Percentiles rank a stretch among this genome's conserved stretches.
These are phyloP conservation scores for Xylaria scruposa DNA, from an alignment of 495 filamentous ascomycete genomes.

Conservation along the genomic window DNA sequence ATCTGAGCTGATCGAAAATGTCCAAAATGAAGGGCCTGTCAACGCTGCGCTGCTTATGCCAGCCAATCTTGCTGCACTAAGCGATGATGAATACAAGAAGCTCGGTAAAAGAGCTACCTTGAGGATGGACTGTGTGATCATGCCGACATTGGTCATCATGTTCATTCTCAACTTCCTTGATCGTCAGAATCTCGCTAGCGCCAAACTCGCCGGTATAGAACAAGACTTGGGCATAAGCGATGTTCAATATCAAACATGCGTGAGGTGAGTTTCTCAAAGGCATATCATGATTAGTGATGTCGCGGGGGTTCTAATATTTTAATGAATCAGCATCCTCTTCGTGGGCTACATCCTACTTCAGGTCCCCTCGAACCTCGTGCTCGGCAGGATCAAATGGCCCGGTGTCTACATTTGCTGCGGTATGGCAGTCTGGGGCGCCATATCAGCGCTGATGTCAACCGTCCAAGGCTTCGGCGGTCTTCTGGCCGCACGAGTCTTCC, in stretches of 20 bases:
- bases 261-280: too few relatives aligned
- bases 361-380: constrained; percentile 32
- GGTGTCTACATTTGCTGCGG: constrained; percentile 28
- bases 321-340: constrained; percentile 50
- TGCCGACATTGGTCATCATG: constrained; percentile 32
- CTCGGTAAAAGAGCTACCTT: constrained; percentile 31
- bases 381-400: constrained; percentile 34
- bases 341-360: constrained; percentile 51
- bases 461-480: constrained; percentile 60
- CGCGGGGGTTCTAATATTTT: not conserved
- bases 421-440: constrained; percentile 39
- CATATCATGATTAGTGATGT: too few relatives aligned
- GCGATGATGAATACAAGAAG: constrained; percentile 27
- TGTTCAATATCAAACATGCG: constrained; percentile 11
- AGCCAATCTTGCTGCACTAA: constrained; percentile 32
- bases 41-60: constrained; percentile 27
- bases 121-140: constrained; percentile 34
- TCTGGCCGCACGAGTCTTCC: constrained; percentile 57
- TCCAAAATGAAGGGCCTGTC: not conserved
- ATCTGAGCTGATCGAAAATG: not conserved
- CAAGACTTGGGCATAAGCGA: constrained; percentile 32
- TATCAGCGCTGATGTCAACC: constrained; percentile 64
- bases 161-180: constrained; percentile 38
- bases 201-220: constrained; percentile 32
- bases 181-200: constrained; percentile 34